Percentiles rank a stretch among this genome's conserved stretches.
Evolutionary conservation across 163 green algal species (phyloP).

Genomic region (Chlamydomonas reinhardtii): DNA sequence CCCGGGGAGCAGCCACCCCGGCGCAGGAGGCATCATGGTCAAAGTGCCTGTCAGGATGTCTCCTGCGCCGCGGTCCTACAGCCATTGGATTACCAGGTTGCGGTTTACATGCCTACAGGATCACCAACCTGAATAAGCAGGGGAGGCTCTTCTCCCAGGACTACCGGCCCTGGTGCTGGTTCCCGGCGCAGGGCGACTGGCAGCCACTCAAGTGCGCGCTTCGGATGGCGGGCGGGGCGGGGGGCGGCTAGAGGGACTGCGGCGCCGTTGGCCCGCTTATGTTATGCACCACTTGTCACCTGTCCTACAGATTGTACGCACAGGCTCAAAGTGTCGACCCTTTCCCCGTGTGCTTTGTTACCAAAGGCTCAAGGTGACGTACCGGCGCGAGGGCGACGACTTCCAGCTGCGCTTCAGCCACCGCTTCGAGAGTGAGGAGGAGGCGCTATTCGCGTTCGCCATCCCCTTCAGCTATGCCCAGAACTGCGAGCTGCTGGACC

Average conservation of each 20-base stretch:
- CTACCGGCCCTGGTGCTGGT: constrained; percentile 66
- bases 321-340: too few relatives aligned
- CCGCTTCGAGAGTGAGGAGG: constrained; percentile 63
- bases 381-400: constrained; percentile 63
- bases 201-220: constrained; percentile 50
- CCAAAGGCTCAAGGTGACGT: constrained; percentile 54
- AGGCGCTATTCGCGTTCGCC: constrained; percentile 74
- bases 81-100: too few relatives aligned
- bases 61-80: too few relatives aligned
- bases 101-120: background rate
- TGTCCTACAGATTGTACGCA: too few relatives aligned
- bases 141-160: constrained; percentile 67
- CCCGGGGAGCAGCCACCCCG: too few relatives aligned
- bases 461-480: constrained; percentile 70
- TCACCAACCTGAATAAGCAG: constrained; percentile 79
- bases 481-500: constrained; percentile 35
- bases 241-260: background rate
- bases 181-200: constrained; percentile 36
- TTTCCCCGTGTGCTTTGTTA: too few relatives aligned
- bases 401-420: constrained; percentile 68
- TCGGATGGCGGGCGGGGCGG: too few relatives aligned
- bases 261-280: too few relatives aligned
- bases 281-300: too few relatives aligned
- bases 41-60: too few relatives aligned
- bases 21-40: too few relatives aligned